Evolutionary conservation across 2,329 filamentous ascomycete species (phyloP), one percentile per base, ranked within the genome.

Genomic region (Phaeosphaeriaceae sp.): DNA sequence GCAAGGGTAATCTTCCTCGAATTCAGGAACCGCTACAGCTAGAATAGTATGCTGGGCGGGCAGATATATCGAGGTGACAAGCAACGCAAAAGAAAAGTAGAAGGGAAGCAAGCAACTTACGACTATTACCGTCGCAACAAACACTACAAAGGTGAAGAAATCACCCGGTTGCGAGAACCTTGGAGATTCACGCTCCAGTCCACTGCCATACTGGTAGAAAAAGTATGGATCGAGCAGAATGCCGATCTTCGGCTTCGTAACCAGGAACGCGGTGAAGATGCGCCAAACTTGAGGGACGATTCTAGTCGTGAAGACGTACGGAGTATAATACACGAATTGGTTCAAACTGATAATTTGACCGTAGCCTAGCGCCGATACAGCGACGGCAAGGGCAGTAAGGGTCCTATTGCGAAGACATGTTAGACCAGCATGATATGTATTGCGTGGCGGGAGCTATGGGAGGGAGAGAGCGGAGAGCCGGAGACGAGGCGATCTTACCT

Each of bases 221-320:
- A 90, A 88, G 76, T 90, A 91, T 35, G 89, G 86, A 70, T 92
- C 88, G 68, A 91, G 77, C 46, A 92, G 67, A 59, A 92, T 84
- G 39, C 76, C 73, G 53, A 86, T 67, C 32, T 76, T 73, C 9
- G 76, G 74, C 41, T 81, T 79, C 7, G 83, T 86, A 54, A 87
- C 74, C 50, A 85, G 70, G 70, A 87, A 87, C 9, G 81, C 73
- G 2, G 83, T 82, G 47, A 81, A 70, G 11, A 84, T 56, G 39
- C 85, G 79, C 84, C 84, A 87, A 56, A 86, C 52, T 61, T 87
- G 75, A 20, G 84, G 84, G 15, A 83, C 77, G 39, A 60, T 59
- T 55, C 60, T 66, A 15, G 83, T 74, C 48, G 79, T 80, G 66
- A 87, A 81, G 48, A 90, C 73, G 48, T 71, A 68, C 17, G 77